Percentiles rank a stretch among this genome's conserved stretches.
These are phyloP conservation scores for Lentinula sp. DNA, from an alignment of 768 basidiomycete species.

Conservation along the genomic window DNA sequence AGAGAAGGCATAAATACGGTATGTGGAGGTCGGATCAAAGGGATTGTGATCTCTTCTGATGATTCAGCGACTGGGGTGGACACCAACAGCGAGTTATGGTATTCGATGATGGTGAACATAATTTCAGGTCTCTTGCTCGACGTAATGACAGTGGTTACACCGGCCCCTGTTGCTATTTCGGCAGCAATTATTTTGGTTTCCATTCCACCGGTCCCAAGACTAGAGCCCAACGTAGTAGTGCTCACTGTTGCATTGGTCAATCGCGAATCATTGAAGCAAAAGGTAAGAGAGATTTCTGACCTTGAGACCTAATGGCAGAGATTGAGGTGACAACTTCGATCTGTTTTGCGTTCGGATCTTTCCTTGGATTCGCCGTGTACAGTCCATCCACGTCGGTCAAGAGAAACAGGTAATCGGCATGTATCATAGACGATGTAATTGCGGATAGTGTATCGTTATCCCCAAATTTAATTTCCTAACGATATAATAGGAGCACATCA, in stretches of 20 bases:
- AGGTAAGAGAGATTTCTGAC: constrained; percentile 29
- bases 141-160: constrained; percentile 87
- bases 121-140: constrained; percentile 73
- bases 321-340: constrained; percentile 85
- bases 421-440: constrained; percentile 95
- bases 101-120: constrained; percentile 79
- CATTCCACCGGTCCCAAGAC: constrained; percentile 97
- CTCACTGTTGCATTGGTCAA: constrained; percentile 52
- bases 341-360: constrained; percentile 74
- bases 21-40: constrained; percentile 61
- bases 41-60: constrained; percentile 2
- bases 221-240: constrained; percentile 87
- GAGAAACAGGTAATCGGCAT: constrained; percentile 95
- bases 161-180: constrained; percentile 93
- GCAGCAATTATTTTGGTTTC: constrained; percentile 98
- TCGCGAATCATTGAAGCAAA: background rate
- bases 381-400: constrained; percentile 95
- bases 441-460: constrained; percentile 98
- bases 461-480: constrained; percentile 98
- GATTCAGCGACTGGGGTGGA: constrained; percentile 19
- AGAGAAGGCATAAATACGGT: constrained; percentile 79
- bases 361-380: constrained; percentile 93
- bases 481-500: background rate
- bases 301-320: constrained; percentile 72
- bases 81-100: constrained; percentile 44